Conservation (phyloP, 345 rosid genomes). For the Lepidium africanum region DNA sequence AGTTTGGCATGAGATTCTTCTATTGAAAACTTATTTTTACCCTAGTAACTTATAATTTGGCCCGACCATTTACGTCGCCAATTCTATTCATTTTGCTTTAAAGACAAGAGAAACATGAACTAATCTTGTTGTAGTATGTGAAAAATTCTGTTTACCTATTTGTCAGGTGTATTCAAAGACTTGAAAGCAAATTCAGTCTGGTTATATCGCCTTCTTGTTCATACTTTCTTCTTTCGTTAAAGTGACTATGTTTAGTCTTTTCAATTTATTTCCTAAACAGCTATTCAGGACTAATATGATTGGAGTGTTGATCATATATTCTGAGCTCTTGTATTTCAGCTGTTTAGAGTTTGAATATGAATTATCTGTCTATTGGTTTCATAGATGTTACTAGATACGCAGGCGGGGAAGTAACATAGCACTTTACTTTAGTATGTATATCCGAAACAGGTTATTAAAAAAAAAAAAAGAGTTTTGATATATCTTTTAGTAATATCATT, state of each 20-base stretch:
- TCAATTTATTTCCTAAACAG: not conserved
- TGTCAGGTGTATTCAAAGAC: not conserved
- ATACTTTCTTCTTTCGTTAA: not conserved
- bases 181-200: not conserved
- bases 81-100: not conserved
- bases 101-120: not conserved
- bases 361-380: conserved; percentile 14
- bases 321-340: not conserved
- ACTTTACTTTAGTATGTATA: not conserved
- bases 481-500: too few relatives aligned
- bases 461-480: not conserved
- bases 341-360: not conserved
- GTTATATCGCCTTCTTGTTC: not conserved
- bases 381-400: conserved; percentile 96
- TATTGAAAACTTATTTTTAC: too few relatives aligned
- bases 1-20: too few relatives aligned
- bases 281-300: not conserved
- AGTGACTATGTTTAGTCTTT: not conserved
- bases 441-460: not conserved
- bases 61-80: not conserved
- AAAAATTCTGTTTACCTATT: not conserved
- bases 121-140: too few relatives aligned
- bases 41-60: not conserved
- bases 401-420: conserved; percentile 93
- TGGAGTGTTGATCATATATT: not conserved